Evolutionary conservation across 2,329 filamentous ascomycete genomes (phyloP).

Genomic region (Calonectria honghensis): DNA sequence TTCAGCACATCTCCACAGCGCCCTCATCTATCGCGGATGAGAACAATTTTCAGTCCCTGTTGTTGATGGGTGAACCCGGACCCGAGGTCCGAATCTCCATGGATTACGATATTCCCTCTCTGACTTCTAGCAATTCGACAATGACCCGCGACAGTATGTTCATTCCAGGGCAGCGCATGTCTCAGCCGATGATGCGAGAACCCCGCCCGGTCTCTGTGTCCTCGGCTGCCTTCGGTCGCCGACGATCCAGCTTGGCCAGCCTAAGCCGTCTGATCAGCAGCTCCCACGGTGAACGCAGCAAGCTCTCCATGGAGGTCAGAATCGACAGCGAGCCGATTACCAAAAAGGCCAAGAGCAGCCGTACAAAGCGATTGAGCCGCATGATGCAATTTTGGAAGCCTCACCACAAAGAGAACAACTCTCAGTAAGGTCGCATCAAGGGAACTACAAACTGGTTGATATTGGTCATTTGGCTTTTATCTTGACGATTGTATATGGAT

Average conservation of each 20-base stretch:
- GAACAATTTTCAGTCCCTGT: slow-evolving; percentile 80
- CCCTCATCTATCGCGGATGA: slow-evolving; percentile 84
- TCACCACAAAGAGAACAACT: slow-evolving; percentile 68
- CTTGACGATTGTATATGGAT: slow-evolving; percentile 62
- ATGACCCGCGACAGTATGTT: slow-evolving; percentile 82
- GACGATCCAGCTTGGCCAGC: slow-evolving; percentile 85
- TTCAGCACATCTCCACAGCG: slow-evolving; percentile 83
- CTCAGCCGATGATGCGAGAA: slow-evolving; percentile 69
- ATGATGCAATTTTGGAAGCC: slow-evolving; percentile 88
- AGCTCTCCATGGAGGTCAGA: slow-evolving; percentile 81
- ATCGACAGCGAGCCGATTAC: slow-evolving; percentile 71
- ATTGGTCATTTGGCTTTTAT: slow-evolving; percentile 47
- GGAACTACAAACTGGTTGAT: slow-evolving; percentile 38
- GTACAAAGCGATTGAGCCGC: slow-evolving; percentile 81
- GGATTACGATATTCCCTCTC: slow-evolving; percentile 81
- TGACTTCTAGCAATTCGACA: slow-evolving; percentile 85
- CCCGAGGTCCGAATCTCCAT: slow-evolving; percentile 83
- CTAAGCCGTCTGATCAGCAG: slow-evolving; percentile 85
- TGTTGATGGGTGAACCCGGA: slow-evolving; percentile 81
- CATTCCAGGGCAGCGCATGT: slow-evolving; percentile 66
- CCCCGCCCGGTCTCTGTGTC: slow-evolving; percentile 79
- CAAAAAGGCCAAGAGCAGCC: slow-evolving; percentile 76
- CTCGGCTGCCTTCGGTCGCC: slow-evolving; percentile 78
- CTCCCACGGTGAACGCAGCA: slow-evolving; percentile 84
- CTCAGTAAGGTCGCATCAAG: slow-evolving; percentile 49